A percentile compares a stretch with the other conserved stretches of the same genome.
Evolutionary conservation across 352 stramenopile genomes (phyloP).

Genomic region (Pythium insidiosum): DNA sequence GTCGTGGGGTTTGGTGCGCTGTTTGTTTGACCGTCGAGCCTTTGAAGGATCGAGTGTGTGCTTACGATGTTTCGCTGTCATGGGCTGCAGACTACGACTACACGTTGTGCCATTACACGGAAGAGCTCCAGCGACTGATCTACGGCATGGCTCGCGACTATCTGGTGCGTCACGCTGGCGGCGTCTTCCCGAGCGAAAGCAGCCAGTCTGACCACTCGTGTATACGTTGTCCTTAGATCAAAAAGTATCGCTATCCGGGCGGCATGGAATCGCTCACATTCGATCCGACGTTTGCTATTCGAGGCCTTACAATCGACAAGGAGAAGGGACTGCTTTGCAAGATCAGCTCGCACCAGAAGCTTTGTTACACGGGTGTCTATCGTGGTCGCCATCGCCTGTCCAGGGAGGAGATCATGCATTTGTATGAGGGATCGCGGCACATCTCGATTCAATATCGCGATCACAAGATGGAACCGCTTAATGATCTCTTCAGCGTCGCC

Average conservation of each 20-base stretch:
- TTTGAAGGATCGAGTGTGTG: not conserved
- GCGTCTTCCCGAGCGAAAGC: no score
- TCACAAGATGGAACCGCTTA: constrained; percentile 88
- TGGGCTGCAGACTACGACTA: constrained; percentile 90
- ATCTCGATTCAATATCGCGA: constrained; percentile 76
- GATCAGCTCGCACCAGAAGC: constrained; percentile 92
- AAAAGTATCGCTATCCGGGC: constrained; percentile 79
- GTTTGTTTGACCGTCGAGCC: not conserved
- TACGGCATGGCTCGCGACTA: constrained; percentile 88
- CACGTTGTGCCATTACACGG: constrained; percentile 90
- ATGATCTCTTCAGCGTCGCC: constrained; percentile 91
- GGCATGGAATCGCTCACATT: constrained; percentile 74
- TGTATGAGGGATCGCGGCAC: constrained; percentile 86
- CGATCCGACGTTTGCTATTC: constrained; percentile 88
- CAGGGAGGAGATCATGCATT: constrained; percentile 71
- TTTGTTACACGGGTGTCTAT: constrained; percentile 71
- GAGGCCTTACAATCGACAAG: constrained; percentile 89
- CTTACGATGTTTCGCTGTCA: not conserved
- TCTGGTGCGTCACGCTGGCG: constrained; percentile 56
- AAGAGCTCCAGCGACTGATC: constrained; percentile 89
- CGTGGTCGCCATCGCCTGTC: constrained; percentile 82
- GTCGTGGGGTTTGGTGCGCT: constrained; percentile 58
- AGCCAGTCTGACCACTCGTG: not conserved
- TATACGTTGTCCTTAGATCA: constrained; percentile 16
- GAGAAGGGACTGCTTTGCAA: constrained; percentile 92